Percentiles rank a stretch among this genome's conserved stretches.
Conservation (phyloP, 116 monocot genomes). For the Iris pallida region DNA sequence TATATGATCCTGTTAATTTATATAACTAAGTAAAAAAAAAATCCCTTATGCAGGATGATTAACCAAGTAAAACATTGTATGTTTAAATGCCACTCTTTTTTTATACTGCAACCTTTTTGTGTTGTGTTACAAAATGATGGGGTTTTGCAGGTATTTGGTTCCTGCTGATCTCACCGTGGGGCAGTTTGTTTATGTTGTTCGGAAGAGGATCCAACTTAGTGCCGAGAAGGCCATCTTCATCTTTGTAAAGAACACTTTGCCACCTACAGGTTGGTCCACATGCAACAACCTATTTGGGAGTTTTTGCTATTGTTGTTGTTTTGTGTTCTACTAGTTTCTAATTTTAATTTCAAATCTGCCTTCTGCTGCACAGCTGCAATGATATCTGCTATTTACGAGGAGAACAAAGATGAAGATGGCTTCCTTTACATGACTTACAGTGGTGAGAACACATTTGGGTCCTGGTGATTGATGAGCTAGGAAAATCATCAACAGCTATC, state of each 20-base stretch:
- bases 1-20: too few species aligned
- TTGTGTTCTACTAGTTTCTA: too few species aligned
- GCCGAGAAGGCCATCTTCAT: slow-evolving; percentile 58
- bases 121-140: background rate
- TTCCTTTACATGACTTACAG: slow-evolving; percentile 61
- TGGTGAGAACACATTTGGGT: slow-evolving; percentile 56
- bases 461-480: background rate
- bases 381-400: slow-evolving; percentile 49
- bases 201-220: slow-evolving; percentile 48
- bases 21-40: too few species aligned
- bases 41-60: too few species aligned
- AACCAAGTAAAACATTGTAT: background rate
- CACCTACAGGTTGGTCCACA: slow-evolving; percentile 35
- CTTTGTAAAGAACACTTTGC: slow-evolving; percentile 51
- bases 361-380: slow-evolving; percentile 36
- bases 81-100: background rate
- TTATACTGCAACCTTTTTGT: too few species aligned
- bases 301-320: too few species aligned
- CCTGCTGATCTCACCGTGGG: slow-evolving; percentile 60
- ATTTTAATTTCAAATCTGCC: background rate
- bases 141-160: slow-evolving; percentile 37
- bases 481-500: too few species aligned
- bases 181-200: slow-evolving; percentile 55
- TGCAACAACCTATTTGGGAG: too few species aligned
- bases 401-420: slow-evolving; percentile 49